phyloP scores from a whole-genome alignment of 1,284 basidiomycete genomes.

The Puccinia polysora region DNA sequence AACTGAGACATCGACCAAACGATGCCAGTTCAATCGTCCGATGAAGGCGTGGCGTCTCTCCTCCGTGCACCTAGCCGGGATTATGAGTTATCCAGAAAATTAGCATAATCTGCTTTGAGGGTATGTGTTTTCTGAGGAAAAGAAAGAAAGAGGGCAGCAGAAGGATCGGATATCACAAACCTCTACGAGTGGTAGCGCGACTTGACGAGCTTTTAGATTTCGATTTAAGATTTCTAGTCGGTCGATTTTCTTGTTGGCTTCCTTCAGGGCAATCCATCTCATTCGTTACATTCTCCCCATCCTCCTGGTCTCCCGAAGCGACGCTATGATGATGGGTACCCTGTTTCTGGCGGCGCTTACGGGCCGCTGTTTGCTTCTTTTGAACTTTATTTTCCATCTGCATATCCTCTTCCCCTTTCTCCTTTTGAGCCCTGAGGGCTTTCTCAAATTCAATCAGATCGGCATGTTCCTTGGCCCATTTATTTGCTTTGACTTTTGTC shows the following conservation, averaged over 20 bases:
- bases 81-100: too few species aligned
- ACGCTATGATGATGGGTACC: not conserved
- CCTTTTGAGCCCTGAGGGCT: constrained; percentile 5
- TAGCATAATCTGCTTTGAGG: too few species aligned
- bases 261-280: not conserved
- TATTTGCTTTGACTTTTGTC: constrained; percentile 33
- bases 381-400: constrained; percentile 24
- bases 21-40: not conserved
- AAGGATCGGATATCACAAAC: too few species aligned
- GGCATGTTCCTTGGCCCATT: constrained; percentile 38
- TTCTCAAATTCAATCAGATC: constrained; percentile 42
- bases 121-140: too few species aligned
- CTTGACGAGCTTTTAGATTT: too few species aligned
- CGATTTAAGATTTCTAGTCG: too few species aligned
- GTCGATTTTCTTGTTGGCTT: too few species aligned
- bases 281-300: not conserved
- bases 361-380: constrained; percentile 14
- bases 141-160: too few species aligned
- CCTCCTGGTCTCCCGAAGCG: not conserved
- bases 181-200: too few species aligned
- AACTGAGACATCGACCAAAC: too few species aligned
- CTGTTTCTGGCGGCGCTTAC: constrained; percentile 6
- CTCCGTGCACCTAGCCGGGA: not conserved
- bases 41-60: constrained; percentile 14
- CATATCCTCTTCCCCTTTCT: constrained; percentile 34